These are phyloP conservation scores for Fusarium luffae DNA, from an alignment of 2,329 filamentous ascomycete species.

Conservation along the genomic window DNA sequence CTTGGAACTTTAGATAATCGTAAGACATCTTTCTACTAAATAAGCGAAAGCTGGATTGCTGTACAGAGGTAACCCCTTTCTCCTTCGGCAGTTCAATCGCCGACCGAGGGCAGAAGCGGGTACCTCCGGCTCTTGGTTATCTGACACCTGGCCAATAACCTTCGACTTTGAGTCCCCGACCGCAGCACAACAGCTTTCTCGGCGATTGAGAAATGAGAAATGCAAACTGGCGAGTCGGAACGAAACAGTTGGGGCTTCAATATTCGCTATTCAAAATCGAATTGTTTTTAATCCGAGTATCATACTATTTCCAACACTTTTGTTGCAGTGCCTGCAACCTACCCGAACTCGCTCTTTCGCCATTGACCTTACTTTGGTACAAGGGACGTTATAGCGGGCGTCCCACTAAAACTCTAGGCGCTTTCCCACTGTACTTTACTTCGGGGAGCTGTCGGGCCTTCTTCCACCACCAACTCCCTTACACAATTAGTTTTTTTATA, in stretches of 20 bases:
- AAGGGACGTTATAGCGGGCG: not conserved
- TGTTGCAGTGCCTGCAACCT: not conserved
- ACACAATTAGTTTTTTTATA: not conserved
- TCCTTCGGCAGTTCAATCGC: conserved; percentile 4
- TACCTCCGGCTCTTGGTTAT: not conserved
- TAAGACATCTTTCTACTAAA: not conserved
- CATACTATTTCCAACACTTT: not conserved
- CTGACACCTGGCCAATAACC: not conserved
- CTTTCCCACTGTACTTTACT: not conserved
- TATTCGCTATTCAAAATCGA: not conserved
- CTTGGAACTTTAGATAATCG: not conserved
- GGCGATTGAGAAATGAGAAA: not conserved
- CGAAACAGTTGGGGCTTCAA: not conserved
- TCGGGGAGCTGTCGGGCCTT: not conserved
- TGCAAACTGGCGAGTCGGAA: not conserved
- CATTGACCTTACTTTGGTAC: not conserved
- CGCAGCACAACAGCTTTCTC: not conserved
- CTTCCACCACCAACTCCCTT: too few species aligned
- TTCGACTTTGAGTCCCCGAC: not conserved
- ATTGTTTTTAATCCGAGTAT: not conserved
- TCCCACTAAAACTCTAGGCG: not conserved
- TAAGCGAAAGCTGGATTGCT: not conserved
- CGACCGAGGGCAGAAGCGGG: not conserved
- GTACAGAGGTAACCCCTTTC: not conserved
- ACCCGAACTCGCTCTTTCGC: not conserved